These are phyloP conservation scores for Penicillium coprophilum DNA, from an alignment of 495 filamentous ascomycete genomes.

Conservation along the genomic window DNA sequence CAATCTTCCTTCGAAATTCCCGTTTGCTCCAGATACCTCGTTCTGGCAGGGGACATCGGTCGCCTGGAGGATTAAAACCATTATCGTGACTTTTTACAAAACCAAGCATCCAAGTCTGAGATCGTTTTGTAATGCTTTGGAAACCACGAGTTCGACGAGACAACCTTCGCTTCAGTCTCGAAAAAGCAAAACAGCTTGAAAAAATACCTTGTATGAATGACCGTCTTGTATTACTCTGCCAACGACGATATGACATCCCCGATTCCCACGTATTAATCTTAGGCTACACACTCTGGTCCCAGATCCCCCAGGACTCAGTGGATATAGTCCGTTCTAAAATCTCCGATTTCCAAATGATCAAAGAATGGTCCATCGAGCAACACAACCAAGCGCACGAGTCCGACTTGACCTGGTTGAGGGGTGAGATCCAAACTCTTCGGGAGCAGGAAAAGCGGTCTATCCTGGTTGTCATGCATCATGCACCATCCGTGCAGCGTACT, in stretches of 20 bases:
- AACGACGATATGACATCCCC: conserved; percentile 41
- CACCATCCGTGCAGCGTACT: conserved; percentile 44
- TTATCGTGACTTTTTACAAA: conserved; percentile 51
- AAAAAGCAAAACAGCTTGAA: conserved; percentile 43
- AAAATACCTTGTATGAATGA: conserved; percentile 44
- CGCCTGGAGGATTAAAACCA: conserved; percentile 51
- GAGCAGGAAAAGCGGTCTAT: conserved; percentile 27
- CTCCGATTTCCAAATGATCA: conserved; percentile 52
- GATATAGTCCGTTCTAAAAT: conserved; percentile 42
- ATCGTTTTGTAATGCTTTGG: conserved; percentile 55
- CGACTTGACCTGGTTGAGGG: conserved; percentile 48
- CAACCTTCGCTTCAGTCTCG: conserved; percentile 38
- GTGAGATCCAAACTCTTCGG: conserved; percentile 27
- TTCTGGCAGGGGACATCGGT: conserved; percentile 60
- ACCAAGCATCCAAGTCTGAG: conserved; percentile 44
- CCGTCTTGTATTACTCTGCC: conserved; percentile 49
- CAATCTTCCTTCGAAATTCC: conserved; percentile 55
- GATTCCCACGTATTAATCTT: conserved; percentile 46
- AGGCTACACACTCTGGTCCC: conserved; percentile 59
- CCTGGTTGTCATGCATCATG: conserved; percentile 57
- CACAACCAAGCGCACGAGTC: conserved; percentile 48
- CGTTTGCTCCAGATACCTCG: conserved; percentile 46
- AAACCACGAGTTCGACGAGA: conserved; percentile 60
- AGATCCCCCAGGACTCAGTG: conserved; percentile 37
- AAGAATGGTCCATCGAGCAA: conserved; percentile 45